phyloP scores from a whole-genome alignment of 1,139 yeast genomes.

The Casaregolazyma suthepensis region DNA sequence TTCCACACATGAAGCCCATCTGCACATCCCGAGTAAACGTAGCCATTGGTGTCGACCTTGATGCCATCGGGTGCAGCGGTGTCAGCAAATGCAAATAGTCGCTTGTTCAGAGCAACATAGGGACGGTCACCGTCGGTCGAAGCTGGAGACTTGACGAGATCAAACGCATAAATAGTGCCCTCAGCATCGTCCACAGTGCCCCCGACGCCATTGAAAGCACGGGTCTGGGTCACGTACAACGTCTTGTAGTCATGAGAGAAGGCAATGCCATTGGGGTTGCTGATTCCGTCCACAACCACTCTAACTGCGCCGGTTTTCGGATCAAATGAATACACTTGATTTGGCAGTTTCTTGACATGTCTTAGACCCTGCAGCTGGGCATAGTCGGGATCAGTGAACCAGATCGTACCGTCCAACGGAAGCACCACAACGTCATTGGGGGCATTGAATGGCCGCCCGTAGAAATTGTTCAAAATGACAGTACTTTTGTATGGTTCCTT shows the following conservation, averaged over 20 bases:
- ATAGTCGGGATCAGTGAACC: constrained; percentile 30
- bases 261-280: constrained; percentile 26
- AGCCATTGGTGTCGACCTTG: constrained; percentile 25
- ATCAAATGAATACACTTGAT: constrained; percentile 25
- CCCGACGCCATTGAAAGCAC: constrained; percentile 15
- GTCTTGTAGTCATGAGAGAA: constrained; percentile 23
- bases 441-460: constrained; percentile 26
- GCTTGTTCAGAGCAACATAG: constrained; percentile 17
- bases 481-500: constrained; percentile 6
- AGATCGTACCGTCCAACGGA: constrained; percentile 23
- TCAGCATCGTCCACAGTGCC: constrained; percentile 8
- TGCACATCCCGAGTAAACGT: constrained; percentile 27
- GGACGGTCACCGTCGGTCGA: not conserved
- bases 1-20: constrained; percentile 32
- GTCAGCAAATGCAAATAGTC: constrained; percentile 26
- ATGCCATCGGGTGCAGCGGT: constrained; percentile 30
- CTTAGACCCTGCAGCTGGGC: constrained; percentile 22
- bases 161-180: constrained; percentile 23
- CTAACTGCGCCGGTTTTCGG: constrained; percentile 22
- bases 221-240: constrained; percentile 26
- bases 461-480: constrained; percentile 17
- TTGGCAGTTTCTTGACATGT: constrained; percentile 19
- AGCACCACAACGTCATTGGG: constrained; percentile 26
- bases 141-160: constrained; percentile 19
- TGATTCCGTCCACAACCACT: constrained; percentile 25